Base-by-base conservation (phyloP, 176 grass and related monocot species). In the Triticum dicoccoides region DNA sequence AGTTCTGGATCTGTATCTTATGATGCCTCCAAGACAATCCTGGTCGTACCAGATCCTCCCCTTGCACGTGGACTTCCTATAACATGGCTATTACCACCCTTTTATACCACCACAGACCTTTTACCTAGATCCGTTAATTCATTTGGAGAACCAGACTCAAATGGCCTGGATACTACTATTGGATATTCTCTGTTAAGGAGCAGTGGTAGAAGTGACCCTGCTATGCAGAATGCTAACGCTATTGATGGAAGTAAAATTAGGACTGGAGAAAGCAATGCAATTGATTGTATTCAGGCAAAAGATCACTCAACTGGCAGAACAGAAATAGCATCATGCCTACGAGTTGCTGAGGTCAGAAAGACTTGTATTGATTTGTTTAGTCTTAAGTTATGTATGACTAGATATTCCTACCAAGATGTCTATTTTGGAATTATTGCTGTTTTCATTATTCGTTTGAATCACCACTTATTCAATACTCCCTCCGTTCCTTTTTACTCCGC, bases 251-350 rank as follows among this genome's bases (percentile, higher is more conserved):
- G 78, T 88, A 89, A 83, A 85, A 90, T 98, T 85, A 89, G 83
- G 83, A 98, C 96, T 65, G 88, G 86, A 52, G 92, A 90, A 84
- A 98, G 87, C 59, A 87, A 89, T 79, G 77, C 91, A 70, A 61
- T 94, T 88, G 91, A 88, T 84, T 98, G 93, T 88, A 93, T 98
- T 80, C 84, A 94, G 80, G 91, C 92, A 84, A 98, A 95, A 73
- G 96, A 95, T 80, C 88, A 88, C 84, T 83, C 84, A 77, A 94
- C 88, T 88, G 90, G 91, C 80, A 93, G 93, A 95, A 92, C 82
- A 58, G 96, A 94, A 92, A 92, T 98, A 90, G 96, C 96, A 80
- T 88, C 91, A 34, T 98, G 96, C 81, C 76, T 98, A 92, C 91
- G 93, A 82, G 91, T 94, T 89, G 82, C 96, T 76, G 90, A 98